phyloP scores from a whole-genome alignment of 441 rosid genomes.

The Erodium trifolium region DNA sequence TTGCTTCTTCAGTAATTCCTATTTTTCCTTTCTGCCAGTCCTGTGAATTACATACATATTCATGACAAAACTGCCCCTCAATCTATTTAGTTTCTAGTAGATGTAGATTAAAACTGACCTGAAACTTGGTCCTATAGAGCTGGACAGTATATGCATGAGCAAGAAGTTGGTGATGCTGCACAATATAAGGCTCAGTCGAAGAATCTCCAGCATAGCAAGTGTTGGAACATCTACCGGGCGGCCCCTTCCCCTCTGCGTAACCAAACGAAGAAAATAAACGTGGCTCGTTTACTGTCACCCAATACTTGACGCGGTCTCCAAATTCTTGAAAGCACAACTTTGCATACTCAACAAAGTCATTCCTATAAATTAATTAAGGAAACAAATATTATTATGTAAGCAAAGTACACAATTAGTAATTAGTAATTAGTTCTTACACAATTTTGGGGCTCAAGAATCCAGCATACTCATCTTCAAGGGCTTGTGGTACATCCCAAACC shows the following conservation, averaged over 20 bases:
- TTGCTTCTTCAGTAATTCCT: conserved; percentile 28
- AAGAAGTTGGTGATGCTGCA: conserved; percentile 28
- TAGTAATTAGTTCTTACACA: conserved; percentile 26
- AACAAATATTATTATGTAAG: too few species aligned
- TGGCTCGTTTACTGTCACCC: conserved; percentile 47
- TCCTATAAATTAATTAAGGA: conserved; percentile 20
- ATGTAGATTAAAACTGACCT: conserved; percentile 16
- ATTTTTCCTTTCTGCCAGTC: conserved; percentile 29
- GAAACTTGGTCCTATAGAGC: conserved; percentile 23
- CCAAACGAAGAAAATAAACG: conserved; percentile 16
- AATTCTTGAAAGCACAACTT: conserved; percentile 32
- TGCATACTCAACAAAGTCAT: conserved; percentile 30
- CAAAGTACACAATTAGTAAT: too few species aligned
- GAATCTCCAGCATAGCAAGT: conserved; percentile 27
- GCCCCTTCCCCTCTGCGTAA: conserved; percentile 19
- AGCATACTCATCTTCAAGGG: conserved; percentile 47
- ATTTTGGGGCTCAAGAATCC: conserved; percentile 34
- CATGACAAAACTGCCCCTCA: too few species aligned
- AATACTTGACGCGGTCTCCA: conserved; percentile 42
- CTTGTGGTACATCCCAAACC: conserved; percentile 65
- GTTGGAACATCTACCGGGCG: conserved; percentile 30
- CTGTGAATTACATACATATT: background rate
- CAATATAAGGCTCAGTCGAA: conserved; percentile 26
- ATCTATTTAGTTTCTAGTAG: too few species aligned
- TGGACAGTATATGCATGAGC: conserved; percentile 31